phyloP scores from a whole-genome alignment of 2,329 filamentous ascomycete genomes.

The Aspergillus sp. region DNA sequence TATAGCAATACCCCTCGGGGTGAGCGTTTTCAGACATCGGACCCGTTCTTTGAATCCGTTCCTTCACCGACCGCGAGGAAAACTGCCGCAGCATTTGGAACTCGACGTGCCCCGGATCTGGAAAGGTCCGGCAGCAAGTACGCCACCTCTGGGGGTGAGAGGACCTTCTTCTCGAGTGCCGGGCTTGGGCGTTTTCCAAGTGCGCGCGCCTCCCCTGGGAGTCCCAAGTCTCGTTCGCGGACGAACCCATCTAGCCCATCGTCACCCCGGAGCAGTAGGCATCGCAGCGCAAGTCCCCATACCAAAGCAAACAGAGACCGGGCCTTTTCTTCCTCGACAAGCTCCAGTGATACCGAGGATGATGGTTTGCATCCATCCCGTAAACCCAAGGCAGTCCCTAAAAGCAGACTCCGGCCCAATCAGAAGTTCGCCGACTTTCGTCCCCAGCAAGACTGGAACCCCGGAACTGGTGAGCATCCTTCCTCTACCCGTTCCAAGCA shows the following conservation, averaged over 20 bases:
- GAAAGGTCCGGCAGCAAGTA: constrained; percentile 53
- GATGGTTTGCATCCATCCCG: constrained; percentile 14
- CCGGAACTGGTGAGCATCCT: constrained; percentile 29
- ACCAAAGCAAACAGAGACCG: constrained; percentile 26
- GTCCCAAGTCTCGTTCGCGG: constrained; percentile 26
- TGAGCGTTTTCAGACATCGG: constrained; percentile 27
- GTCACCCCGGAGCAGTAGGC: constrained; percentile 25
- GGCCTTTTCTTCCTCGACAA: constrained; percentile 31
- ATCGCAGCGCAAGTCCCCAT: constrained; percentile 43
- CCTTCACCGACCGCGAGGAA: constrained; percentile 39
- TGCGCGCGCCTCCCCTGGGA: constrained; percentile 46
- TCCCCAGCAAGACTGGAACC: constrained; percentile 14
- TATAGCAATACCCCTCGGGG: constrained; percentile 35
- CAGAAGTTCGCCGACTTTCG: constrained; percentile 25
- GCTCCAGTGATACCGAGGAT: constrained; percentile 35
- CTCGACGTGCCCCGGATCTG: constrained; percentile 31
- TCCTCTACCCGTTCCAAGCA: constrained; percentile 9
- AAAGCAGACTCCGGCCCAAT: constrained; percentile 29
- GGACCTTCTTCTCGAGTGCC: constrained; percentile 50
- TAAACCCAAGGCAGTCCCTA: constrained; percentile 40
- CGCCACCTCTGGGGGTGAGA: constrained; percentile 51
- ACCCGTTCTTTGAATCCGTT: constrained; percentile 32
- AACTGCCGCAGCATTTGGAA: constrained; percentile 29
- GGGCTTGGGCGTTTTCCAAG: constrained; percentile 51
- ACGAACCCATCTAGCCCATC: constrained; percentile 33